phyloP scores from a whole-genome alignment of 352 stramenopile species.

The Phytophthora melonis region DNA sequence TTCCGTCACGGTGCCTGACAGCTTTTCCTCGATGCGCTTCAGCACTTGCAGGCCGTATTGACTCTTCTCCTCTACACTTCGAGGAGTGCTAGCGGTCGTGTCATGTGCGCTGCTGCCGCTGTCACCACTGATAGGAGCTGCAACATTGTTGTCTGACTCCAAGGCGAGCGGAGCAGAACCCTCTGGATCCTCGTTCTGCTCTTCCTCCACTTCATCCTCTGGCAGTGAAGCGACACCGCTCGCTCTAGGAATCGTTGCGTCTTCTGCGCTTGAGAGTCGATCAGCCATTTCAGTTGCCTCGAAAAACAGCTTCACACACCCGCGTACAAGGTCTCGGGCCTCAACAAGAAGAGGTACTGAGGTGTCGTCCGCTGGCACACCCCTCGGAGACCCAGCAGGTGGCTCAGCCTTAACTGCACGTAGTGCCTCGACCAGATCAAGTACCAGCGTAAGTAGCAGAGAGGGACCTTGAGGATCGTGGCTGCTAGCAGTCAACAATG shows the following conservation, averaged over 20 bases:
- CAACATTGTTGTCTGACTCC: slow-evolving; percentile 22
- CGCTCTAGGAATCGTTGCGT: slow-evolving; percentile 7
- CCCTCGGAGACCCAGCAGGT: background rate
- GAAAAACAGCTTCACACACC: slow-evolving; percentile 71
- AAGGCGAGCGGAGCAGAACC: slow-evolving; percentile 8
- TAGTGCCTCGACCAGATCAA: slow-evolving; percentile 40
- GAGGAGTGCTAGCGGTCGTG: background rate
- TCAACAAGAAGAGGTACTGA: slow-evolving; percentile 34
- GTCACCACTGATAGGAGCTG: slow-evolving; percentile 24
- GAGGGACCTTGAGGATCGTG: slow-evolving; percentile 8
- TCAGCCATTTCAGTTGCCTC: slow-evolving; percentile 73
- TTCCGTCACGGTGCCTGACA: slow-evolving; percentile 63
- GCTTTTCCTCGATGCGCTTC: slow-evolving; percentile 78
- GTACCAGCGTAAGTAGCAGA: slow-evolving; percentile 31
- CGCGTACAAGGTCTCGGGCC: slow-evolving; percentile 48
- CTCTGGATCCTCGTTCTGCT: slow-evolving; percentile 15
- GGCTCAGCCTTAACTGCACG: slow-evolving; percentile 13
- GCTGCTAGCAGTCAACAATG: slow-evolving; percentile 14
- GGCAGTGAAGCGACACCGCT: slow-evolving; percentile 1
- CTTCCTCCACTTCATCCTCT: slow-evolving; percentile 26
- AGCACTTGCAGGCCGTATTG: slow-evolving; percentile 74
- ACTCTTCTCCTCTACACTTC: slow-evolving; percentile 45
- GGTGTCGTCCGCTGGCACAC: background rate
- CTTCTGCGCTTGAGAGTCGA: slow-evolving; percentile 50
- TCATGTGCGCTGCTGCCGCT: slow-evolving; percentile 18